Conservation (phyloP, 495 filamentous ascomycete genomes). For the Diplogelasinospora grovesii region DNA sequence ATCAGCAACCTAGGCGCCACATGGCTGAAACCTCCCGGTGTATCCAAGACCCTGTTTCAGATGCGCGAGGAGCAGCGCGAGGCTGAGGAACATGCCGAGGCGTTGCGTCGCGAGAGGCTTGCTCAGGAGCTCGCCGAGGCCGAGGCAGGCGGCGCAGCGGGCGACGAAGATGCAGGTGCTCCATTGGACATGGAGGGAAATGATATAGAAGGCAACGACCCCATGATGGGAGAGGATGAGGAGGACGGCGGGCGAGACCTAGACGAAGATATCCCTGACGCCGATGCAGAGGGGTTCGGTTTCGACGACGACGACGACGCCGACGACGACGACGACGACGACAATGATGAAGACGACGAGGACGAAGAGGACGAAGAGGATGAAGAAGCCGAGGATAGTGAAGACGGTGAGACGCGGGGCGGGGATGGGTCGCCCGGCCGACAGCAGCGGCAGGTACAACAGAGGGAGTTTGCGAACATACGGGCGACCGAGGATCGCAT, state of each 20-base stretch:
- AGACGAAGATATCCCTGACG: constrained; percentile 63
- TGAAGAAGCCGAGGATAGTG: constrained; percentile 20
- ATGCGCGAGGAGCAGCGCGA: constrained; percentile 73
- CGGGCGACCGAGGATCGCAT: constrained; percentile 37
- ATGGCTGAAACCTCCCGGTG: constrained; percentile 74
- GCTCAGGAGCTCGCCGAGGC: constrained; percentile 57
- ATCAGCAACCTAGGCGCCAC: constrained; percentile 67
- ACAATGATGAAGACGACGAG: constrained; percentile 23
- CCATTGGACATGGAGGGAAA: constrained; percentile 36
- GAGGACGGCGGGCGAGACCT: constrained; percentile 29
- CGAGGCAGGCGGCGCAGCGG: constrained; percentile 35
- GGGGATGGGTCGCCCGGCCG: constrained; percentile 13
- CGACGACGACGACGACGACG: constrained; percentile 39
- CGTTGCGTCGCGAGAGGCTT: constrained; percentile 59
- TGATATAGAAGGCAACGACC: constrained; percentile 29
- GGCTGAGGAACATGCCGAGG: constrained; percentile 69
- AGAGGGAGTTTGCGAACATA: constrained; percentile 23
- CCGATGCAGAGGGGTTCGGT: constrained; percentile 49
- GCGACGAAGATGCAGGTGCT: constrained; percentile 27
- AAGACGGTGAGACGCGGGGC: constrained; percentile 21
- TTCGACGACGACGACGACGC: constrained; percentile 39
- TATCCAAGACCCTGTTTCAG: constrained; percentile 68
- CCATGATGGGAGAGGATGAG: constrained; percentile 16
- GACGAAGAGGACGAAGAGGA: constrained; percentile 24
- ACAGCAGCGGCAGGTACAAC: constrained; percentile 25